phyloP scores from a whole-genome alignment of 352 stramenopile genomes.

The Globisporangium recalcitrans region DNA sequence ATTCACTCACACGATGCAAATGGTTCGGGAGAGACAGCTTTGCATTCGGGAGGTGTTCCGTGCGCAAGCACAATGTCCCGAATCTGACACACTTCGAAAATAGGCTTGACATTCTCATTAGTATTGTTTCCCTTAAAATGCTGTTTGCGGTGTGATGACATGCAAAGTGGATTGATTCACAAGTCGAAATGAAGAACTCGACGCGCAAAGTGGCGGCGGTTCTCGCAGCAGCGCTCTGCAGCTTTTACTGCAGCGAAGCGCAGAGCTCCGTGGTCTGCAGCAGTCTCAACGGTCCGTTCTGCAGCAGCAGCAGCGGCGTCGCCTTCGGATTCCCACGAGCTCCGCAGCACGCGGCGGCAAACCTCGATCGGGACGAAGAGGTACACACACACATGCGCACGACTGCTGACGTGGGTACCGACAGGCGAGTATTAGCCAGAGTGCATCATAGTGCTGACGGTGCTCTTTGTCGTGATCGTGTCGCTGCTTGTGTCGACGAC shows the following conservation, averaged over 20 bases:
- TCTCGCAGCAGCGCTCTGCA: constrained; percentile 9
- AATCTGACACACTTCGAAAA: too few relatives aligned
- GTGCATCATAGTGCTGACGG: background rate
- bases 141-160: constrained; percentile 5
- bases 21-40: constrained; percentile 4
- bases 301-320: constrained; percentile 18
- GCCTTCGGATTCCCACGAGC: constrained; percentile 23
- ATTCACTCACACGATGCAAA: constrained; percentile 8
- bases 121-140: too few relatives aligned
- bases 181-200: constrained; percentile 10
- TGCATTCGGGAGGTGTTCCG: too few relatives aligned
- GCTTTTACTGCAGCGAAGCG: background rate
- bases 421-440: background rate
- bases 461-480: background rate
- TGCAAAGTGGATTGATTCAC: constrained; percentile 1
- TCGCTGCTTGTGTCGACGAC: background rate
- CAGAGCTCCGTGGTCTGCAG: constrained; percentile 31
- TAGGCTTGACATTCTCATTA: too few relatives aligned
- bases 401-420: background rate
- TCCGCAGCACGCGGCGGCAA: constrained; percentile 32
- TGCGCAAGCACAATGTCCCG: too few relatives aligned
- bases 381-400: constrained; percentile 6
- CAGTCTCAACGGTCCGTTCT: constrained; percentile 71
- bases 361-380: constrained; percentile 41
- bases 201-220: constrained; percentile 8